Evolutionary conservation across 805 yeast species (phyloP).

Genomic region (Ogataea haglerorum): DNA sequence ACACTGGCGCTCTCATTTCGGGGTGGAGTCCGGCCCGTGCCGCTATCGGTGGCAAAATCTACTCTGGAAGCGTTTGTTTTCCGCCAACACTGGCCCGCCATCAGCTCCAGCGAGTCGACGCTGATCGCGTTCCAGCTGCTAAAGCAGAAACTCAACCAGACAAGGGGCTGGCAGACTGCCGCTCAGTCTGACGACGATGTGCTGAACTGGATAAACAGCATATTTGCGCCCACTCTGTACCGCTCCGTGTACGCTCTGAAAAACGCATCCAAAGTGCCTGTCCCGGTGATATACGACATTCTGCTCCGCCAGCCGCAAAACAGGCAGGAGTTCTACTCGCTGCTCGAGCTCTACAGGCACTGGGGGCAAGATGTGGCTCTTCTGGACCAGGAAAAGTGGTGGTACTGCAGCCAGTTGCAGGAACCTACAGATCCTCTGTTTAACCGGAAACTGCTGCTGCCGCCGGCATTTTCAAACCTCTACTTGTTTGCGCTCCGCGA

Average conservation of each 20-base stretch:
- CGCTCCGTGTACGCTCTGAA: conserved; percentile 18
- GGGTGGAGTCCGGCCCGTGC: conserved; percentile 1
- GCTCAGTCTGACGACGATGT: conserved; percentile 21
- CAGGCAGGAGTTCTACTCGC: conserved; percentile 25
- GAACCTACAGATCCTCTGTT: conserved; percentile 3
- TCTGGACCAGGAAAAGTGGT: conserved; percentile 30
- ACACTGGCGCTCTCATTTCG: conserved; percentile 3
- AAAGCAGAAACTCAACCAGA: conserved; percentile 23
- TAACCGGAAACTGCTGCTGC: conserved; percentile 21
- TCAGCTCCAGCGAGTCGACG: conserved; percentile 1
- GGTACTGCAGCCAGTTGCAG: conserved; percentile 20
- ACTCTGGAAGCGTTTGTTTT: conserved; percentile 3
- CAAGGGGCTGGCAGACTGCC: conserved; percentile 18
- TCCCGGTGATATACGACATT: conserved; percentile 29
- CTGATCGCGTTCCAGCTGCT: conserved; percentile 14
- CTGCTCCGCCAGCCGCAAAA: conserved; percentile 25
- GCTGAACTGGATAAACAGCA: conserved; percentile 28
- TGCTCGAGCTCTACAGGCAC: conserved; percentile 23
- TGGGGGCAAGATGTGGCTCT: conserved; percentile 18
- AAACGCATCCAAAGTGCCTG: conserved; percentile 21
- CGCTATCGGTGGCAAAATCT: conserved; percentile 1
- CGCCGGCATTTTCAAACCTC: conserved; percentile 29
- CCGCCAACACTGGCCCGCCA: conserved; percentile 3
- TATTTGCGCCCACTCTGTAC: conserved; percentile 22
- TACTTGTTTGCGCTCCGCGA: conserved; percentile 25